Percentiles rank a stretch among this genome's conserved stretches.
These are phyloP conservation scores for Phytopythium vexans DNA, from an alignment of 352 stramenopile species.

Conservation along the genomic window DNA sequence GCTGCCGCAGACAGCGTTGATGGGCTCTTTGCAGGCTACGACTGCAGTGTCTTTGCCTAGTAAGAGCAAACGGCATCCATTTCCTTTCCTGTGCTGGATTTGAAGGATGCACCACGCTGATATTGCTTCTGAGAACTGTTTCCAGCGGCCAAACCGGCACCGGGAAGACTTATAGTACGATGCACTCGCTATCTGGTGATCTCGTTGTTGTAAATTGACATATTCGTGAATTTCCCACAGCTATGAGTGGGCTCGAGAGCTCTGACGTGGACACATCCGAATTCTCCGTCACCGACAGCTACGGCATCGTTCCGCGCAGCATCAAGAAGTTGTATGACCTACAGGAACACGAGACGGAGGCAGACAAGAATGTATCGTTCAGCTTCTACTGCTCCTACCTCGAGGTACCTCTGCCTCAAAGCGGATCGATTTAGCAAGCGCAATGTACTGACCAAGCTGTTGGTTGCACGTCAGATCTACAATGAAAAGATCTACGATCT, in stretches of 20 bases:
- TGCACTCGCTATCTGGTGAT: neutral
- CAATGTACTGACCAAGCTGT: no score
- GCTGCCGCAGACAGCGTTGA: conserved; percentile 46
- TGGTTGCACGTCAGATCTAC: conserved; percentile 43
- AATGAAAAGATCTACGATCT: conserved; percentile 82
- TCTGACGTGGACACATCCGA: conserved; percentile 9
- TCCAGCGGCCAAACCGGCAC: conserved; percentile 64
- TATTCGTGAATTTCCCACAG: conserved; percentile 13
- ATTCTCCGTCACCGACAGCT: conserved; percentile 19
- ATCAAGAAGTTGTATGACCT: conserved; percentile 52
- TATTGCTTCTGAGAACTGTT: conserved; percentile 1
- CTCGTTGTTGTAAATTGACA: neutral
- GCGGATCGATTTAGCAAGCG: no score
- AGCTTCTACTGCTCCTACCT: conserved; percentile 64
- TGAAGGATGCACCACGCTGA: no score
- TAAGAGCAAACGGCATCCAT: conserved; percentile 18
- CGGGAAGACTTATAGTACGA: conserved; percentile 62
- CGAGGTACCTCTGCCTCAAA: conserved; percentile 32
- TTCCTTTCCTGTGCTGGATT: no score
- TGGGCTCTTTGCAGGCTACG: conserved; percentile 54
- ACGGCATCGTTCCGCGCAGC: conserved; percentile 55
- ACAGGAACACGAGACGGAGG: conserved; percentile 23
- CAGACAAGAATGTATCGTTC: conserved; percentile 25
- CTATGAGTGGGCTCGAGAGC: conserved; percentile 57
- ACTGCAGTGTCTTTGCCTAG: conserved; percentile 76